These are phyloP conservation scores for Lactarius hengduanensis DNA, from an alignment of 768 basidiomycete genomes.

Conservation along the genomic window DNA sequence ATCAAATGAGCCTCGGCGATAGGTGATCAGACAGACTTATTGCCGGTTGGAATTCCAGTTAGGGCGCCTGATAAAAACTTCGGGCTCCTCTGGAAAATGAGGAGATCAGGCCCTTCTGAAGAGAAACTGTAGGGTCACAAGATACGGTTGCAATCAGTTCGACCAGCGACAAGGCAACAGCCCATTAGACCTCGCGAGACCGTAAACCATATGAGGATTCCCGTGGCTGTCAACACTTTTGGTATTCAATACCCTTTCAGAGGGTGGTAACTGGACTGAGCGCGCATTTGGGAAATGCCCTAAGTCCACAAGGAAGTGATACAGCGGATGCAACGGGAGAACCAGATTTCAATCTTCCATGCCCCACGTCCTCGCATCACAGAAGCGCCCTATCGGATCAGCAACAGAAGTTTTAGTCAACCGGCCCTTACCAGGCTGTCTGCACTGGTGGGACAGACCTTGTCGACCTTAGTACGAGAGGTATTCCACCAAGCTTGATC, in stretches of 20 bases:
- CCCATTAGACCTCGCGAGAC: constrained; percentile 7
- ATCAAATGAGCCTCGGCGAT: constrained; percentile 1
- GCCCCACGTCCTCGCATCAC: constrained; percentile 16
- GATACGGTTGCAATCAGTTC: neutral
- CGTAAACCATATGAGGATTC: constrained; percentile 1
- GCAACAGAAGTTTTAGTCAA: constrained; percentile 23
- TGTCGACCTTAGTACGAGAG: neutral
- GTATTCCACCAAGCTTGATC: neutral
- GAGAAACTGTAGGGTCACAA: constrained; percentile 13
- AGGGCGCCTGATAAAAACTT: neutral
- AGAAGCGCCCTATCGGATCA: constrained; percentile 22
- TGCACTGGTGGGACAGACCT: neutral
- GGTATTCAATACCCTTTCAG: constrained; percentile 1
- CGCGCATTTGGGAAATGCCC: constrained; percentile 2
- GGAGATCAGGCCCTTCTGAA: constrained; percentile 19
- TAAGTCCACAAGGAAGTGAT: constrained; percentile 18
- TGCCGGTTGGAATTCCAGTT: constrained; percentile 6
- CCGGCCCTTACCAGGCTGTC: constrained; percentile 15
- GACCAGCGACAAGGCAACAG: neutral
- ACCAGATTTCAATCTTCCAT: constrained; percentile 15
- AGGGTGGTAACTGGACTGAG: constrained; percentile 4
- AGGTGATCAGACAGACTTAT: neutral
- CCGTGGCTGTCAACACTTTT: constrained; percentile 9
- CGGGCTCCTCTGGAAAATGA: constrained; percentile 12
- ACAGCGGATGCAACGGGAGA: constrained; percentile 13